Conservation (phyloP, 352 stramenopile species). For the Phytophthora capsici region DNA sequence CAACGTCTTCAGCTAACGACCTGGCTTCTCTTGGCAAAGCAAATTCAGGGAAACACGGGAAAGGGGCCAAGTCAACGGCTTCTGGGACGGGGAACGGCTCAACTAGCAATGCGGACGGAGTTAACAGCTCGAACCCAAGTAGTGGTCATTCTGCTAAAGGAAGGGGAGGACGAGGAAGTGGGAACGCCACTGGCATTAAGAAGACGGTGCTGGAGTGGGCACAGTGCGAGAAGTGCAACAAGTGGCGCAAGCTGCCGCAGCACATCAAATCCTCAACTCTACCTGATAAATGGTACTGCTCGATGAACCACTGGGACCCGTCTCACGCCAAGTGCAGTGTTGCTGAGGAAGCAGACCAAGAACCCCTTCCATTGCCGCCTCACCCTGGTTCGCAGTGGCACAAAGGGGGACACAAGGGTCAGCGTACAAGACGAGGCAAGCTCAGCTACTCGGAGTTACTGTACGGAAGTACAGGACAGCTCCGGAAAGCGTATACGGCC, state of each 20-base stretch:
- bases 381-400: slow-evolving; percentile 63
- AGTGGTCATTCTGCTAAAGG: slow-evolving; percentile 22
- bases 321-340: slow-evolving; percentile 74
- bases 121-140: slow-evolving; percentile 7
- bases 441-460: slow-evolving; percentile 85
- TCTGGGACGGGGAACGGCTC: slow-evolving; percentile 16
- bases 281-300: slow-evolving; percentile 97
- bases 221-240: slow-evolving; percentile 96
- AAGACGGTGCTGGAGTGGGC: slow-evolving; percentile 94
- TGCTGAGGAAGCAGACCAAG: slow-evolving; percentile 80
- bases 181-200: slow-evolving; percentile 46
- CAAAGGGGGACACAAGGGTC: slow-evolving; percentile 46
- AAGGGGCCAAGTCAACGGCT: slow-evolving; percentile 25
- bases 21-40: slow-evolving; percentile 19
- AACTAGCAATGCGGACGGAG: slow-evolving; percentile 12
- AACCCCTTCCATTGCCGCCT: slow-evolving; percentile 54
- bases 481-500: slow-evolving; percentile 82
- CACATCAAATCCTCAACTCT: slow-evolving; percentile 92
- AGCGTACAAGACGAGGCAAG: slow-evolving; percentile 66
- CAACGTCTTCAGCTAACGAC: slow-evolving; percentile 26
- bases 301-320: slow-evolving; percentile 95
- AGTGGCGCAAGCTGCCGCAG: slow-evolving; percentile 95
- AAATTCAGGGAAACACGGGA: slow-evolving; percentile 31
- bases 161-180: slow-evolving; percentile 24
- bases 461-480: slow-evolving; percentile 78